Conservation (phyloP, 139 green algal genomes). For the Diplosphaera chodatii region DNA sequence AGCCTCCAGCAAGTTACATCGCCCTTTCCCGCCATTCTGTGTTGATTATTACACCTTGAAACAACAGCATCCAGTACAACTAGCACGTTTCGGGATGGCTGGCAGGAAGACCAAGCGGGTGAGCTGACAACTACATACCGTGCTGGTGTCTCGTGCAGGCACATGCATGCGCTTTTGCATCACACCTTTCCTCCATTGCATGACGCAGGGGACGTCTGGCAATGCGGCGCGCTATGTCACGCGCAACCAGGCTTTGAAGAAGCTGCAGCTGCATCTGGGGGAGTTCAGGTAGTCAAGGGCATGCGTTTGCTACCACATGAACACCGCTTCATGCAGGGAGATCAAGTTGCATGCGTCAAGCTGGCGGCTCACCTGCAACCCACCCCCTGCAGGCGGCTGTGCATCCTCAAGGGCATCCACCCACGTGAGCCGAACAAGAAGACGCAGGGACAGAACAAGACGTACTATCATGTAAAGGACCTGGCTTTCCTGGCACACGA, state of each 20-base stretch:
- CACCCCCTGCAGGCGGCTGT: constrained; percentile 69
- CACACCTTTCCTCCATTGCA: neutral
- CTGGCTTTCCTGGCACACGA: constrained; percentile 95
- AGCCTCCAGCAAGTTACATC: too few species aligned
- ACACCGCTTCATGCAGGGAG: too few species aligned
- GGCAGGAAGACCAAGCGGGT: neutral
- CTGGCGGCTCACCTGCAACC: too few species aligned
- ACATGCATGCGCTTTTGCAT: too few species aligned
- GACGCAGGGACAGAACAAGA: constrained; percentile 84
- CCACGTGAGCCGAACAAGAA: constrained; percentile 98
- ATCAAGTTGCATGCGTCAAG: neutral
- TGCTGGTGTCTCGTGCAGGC: neutral
- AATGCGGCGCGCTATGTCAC: constrained; percentile 90
- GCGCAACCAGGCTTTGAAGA: constrained; percentile 88
- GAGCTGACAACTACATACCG: neutral
- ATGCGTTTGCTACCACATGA: too few species aligned
- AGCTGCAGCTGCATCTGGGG: constrained; percentile 91
- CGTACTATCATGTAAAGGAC: constrained; percentile 98
- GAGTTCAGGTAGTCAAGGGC: constrained; percentile 93
- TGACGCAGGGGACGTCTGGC: constrained; percentile 44
- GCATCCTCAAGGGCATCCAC: constrained; percentile 98
- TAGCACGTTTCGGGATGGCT: neutral
- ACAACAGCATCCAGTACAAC: too few species aligned
- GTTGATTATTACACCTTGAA: too few species aligned
- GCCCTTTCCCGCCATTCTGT: too few species aligned